Conservation (phyloP, 2,329 filamentous ascomycete species). For the Sporothrix brasiliensis region DNA sequence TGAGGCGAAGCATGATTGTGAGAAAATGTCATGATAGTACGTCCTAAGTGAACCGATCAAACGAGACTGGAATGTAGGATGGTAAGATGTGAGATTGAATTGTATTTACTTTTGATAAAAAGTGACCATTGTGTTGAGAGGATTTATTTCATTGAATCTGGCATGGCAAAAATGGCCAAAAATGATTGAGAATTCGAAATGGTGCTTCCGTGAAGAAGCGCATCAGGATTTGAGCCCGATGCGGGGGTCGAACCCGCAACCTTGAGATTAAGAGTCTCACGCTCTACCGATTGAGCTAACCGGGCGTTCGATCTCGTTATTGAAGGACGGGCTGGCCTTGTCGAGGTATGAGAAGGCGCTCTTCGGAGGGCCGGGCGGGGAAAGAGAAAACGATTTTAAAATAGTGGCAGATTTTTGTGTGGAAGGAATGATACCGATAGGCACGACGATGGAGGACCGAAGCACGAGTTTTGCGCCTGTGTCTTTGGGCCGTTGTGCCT, state of each 20-base stretch:
- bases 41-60: background rate
- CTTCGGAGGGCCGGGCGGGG: background rate
- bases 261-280: constrained; percentile 65
- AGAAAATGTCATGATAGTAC: background rate
- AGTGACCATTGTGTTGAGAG: too few species aligned
- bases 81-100: too few species aligned
- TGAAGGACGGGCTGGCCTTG: constrained; percentile 11
- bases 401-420: constrained; percentile 2
- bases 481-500: background rate
- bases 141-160: too few species aligned
- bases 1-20: too few species aligned
- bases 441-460: background rate
- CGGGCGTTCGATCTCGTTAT: constrained; percentile 46
- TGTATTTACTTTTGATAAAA: too few species aligned
- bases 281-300: constrained; percentile 73
- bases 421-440: background rate
- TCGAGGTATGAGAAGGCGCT: constrained; percentile 12
- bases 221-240: constrained; percentile 51
- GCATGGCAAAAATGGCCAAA: background rate
- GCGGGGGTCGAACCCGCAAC: constrained; percentile 51
- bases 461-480: background rate
- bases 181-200: constrained; percentile 24
- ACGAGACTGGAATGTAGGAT: background rate
- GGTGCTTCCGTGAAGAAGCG: constrained; percentile 34
- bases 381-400: background rate